Percentiles rank a stretch among this genome's conserved stretches.
phyloP scores from a whole-genome alignment of 331 rosid species.

The Acacia pycnantha region DNA sequence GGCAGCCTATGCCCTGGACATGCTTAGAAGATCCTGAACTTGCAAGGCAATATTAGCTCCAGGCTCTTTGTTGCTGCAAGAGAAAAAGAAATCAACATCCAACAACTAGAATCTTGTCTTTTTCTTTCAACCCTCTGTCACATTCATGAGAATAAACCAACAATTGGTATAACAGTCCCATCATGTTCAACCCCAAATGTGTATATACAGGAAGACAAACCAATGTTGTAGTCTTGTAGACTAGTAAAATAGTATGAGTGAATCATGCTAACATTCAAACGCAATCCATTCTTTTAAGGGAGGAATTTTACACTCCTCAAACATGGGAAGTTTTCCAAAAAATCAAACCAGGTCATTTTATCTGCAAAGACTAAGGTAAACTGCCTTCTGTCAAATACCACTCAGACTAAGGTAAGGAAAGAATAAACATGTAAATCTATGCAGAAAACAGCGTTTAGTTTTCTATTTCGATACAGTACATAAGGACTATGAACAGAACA shows the following conservation, averaged over 20 bases:
- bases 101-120: constrained; percentile 22
- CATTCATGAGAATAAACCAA: constrained; percentile 24
- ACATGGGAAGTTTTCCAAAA: constrained; percentile 2
- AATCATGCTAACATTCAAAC: constrained; percentile 28
- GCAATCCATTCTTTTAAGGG: neutral
- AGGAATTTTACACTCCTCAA: constrained; percentile 18
- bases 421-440: constrained; percentile 3
- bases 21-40: constrained; percentile 32
- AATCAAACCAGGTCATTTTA: constrained; percentile 13
- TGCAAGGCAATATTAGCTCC: constrained; percentile 27
- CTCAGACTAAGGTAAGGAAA: constrained; percentile 11
- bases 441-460: constrained; percentile 18
- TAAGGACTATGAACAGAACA: constrained; percentile 22
- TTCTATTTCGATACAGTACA: constrained; percentile 7
- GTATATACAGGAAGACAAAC: neutral
- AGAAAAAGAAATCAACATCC: constrained; percentile 26
- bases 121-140: constrained; percentile 18
- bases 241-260: neutral
- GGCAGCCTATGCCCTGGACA: constrained; percentile 11
- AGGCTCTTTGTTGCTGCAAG: constrained; percentile 18
- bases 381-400: constrained; percentile 27
- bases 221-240: constrained; percentile 12
- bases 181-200: constrained; percentile 5
- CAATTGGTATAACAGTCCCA: neutral
- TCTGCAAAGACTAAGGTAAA: constrained; percentile 19